These are phyloP conservation scores for Hygrophorus pudorinus DNA, from an alignment of 768 basidiomycete genomes.

Conservation along the genomic window DNA sequence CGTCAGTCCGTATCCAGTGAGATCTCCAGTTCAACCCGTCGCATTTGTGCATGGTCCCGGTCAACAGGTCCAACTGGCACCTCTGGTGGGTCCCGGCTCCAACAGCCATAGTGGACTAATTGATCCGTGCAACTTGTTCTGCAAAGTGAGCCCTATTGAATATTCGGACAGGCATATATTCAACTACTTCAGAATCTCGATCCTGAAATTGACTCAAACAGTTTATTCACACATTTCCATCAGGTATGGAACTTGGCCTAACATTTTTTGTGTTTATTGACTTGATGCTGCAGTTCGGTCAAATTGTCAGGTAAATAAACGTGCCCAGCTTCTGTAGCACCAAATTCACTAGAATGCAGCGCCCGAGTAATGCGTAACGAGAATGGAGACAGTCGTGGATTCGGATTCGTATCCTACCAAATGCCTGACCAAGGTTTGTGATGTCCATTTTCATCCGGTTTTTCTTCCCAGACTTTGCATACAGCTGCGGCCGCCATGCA, in stretches of 20 bases:
- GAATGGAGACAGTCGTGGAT: conserved; percentile 69
- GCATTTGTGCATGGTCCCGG: conserved; percentile 80
- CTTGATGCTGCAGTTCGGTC: conserved; percentile 51
- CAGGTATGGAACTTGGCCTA: conserved; percentile 33
- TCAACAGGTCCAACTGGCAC: conserved; percentile 82
- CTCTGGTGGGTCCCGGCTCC: conserved; percentile 63
- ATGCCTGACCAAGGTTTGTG: conserved; percentile 67
- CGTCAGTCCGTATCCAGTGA: conserved; percentile 36
- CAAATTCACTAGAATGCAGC: conserved; percentile 28
- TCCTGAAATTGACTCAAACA: conserved; percentile 77
- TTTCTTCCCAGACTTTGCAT: conserved; percentile 6
- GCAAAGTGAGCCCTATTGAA: conserved; percentile 47
- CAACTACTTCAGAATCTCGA: conserved; percentile 60
- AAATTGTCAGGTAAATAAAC: conserved; percentile 69
- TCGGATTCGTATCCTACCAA: conserved; percentile 87
- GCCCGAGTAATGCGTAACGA: conserved; percentile 92
- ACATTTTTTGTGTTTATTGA: conserved; percentile 6
- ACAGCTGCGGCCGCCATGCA: conserved; percentile 66
- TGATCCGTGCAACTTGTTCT: conserved; percentile 85
- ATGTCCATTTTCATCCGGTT: background rate
- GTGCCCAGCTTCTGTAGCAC: background rate
- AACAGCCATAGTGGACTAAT: conserved; percentile 79
- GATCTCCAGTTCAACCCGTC: conserved; percentile 33
- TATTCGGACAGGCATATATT: conserved; percentile 6
- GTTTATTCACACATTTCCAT: conserved; percentile 74